Evolutionary conservation across 345 rosid genomes (phyloP), one percentile per base, ranked within the genome.

Genomic region (Salix caprea): DNA sequence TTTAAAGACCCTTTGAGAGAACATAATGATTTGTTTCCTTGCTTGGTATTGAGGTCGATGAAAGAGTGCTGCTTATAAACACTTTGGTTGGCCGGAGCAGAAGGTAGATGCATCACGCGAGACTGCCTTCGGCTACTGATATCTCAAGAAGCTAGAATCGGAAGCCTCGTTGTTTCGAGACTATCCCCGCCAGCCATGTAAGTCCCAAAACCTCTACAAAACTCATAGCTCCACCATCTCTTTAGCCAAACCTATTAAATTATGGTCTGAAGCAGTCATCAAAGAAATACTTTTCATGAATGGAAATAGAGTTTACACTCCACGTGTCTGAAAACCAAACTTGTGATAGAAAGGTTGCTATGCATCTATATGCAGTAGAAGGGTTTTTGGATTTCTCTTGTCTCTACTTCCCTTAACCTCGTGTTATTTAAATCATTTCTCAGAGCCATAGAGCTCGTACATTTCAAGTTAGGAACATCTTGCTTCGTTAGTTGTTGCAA

Each of bases 71-170:
- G 74, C 74, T 92, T 32, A 4, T 32, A 92, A 94, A 78, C 98
- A 94, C 84, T 94, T 94, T 37, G 86, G 89, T 11, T 92, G 97
- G 97, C 98, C 97, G 15, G 98, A 94, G 85, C 89, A 89, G 89
- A 94, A 92, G 85, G 97, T 96, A 0, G 98, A 94, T 72, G 90
- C 96, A 1, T 76, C 92, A 69, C 93, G 98, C 0, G 97, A 96
- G 86, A 98, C 98, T 9, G 98, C 99, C 54, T 94, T 96, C 68
- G 92, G 96, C 62, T 96, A 91, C 76, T 90, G 86, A 80, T 97
- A 94, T 85, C 87, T 96, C 18, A 94, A 84, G 89, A 96, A 96
- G 82, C 82, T 94, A 32, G 90, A 83, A 76, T 74, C 89, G 0
- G 99, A 96, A 87, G 97, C 97, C 78, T 85, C 94, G 4, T 86